A percentile compares a stretch with the other conserved stretches of the same genome.
Evolutionary conservation across 1,284 basidiomycete genomes (phyloP).

Genomic region (Trichosporon faecale): DNA sequence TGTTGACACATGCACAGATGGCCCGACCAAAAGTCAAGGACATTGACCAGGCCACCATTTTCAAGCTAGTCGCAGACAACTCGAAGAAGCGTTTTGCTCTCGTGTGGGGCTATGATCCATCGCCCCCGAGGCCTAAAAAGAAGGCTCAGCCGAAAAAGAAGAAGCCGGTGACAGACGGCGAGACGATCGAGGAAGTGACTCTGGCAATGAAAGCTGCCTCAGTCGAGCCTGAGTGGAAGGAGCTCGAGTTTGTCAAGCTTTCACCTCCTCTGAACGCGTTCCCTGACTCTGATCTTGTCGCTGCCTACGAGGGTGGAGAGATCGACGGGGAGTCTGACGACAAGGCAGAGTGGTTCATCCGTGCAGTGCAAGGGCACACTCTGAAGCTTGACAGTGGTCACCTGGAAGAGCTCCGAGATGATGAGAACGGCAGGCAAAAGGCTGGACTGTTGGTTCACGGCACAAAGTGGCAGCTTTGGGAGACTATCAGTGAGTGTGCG

Average conservation of each 20-base stretch:
- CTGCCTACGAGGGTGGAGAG: conserved; percentile 1
- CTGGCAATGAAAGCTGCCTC: background rate
- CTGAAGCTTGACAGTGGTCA: conserved; percentile 63
- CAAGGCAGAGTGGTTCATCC: conserved; percentile 69
- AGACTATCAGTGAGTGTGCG: conserved; percentile 42
- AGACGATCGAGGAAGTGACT: conserved; percentile 13
- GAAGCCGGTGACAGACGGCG: conserved; percentile 11
- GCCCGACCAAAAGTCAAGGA: conserved; percentile 58
- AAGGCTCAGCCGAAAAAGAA: conserved; percentile 27
- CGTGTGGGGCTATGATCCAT: conserved; percentile 58
- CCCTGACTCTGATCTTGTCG: background rate
- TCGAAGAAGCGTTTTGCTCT: conserved; percentile 75
- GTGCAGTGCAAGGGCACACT: conserved; percentile 93
- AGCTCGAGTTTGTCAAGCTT: conserved; percentile 34
- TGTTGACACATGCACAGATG: conserved; percentile 51
- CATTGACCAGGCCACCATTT: conserved; percentile 60
- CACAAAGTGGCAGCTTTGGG: conserved; percentile 47
- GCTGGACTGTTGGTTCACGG: conserved; percentile 50
- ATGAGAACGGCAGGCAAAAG: conserved; percentile 34
- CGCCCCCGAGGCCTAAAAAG: conserved; percentile 39
- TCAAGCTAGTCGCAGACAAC: conserved; percentile 71
- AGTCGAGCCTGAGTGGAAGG: conserved; percentile 22
- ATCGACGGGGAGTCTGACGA: conserved; percentile 6
- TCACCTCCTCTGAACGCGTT: conserved; percentile 16
- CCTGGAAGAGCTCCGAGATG: conserved; percentile 35